Conservation (phyloP, 306 rosid genomes). For the Cicer arietinum region DNA sequence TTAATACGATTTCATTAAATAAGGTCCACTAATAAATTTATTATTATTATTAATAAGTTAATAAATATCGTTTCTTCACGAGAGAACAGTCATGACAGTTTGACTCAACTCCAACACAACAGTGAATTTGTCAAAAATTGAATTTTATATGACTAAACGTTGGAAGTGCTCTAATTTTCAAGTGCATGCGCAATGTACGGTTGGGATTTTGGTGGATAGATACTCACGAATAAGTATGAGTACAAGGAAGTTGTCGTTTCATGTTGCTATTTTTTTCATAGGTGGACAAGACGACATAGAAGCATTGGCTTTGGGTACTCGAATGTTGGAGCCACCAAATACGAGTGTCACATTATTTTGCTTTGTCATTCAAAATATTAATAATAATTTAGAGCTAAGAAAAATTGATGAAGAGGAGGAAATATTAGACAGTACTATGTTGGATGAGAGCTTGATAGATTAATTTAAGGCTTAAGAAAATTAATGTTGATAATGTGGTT, state of each 20-base stretch:
- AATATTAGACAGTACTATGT: conserved; percentile 12
- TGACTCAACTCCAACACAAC: too few relatives aligned
- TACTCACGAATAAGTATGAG: background rate
- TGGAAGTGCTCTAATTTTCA: conserved; percentile 23
- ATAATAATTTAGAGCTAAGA: background rate
- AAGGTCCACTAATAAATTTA: too few relatives aligned
- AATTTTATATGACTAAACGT: too few relatives aligned
- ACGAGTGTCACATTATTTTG: conserved; percentile 38
- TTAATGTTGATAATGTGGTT: background rate
- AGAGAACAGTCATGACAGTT: too few relatives aligned
- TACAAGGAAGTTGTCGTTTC: conserved; percentile 9
- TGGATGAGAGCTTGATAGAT: conserved; percentile 53
- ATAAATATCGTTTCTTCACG: too few relatives aligned
- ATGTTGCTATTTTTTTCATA: conserved; percentile 45
- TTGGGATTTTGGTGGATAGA: conserved; percentile 66
- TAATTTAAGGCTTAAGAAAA: conserved; percentile 51
- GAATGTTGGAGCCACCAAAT: conserved; percentile 45
- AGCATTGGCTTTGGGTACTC: conserved; percentile 52
- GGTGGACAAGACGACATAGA: conserved; percentile 67
- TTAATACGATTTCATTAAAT: too few relatives aligned
- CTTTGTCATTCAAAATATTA: conserved; percentile 1
- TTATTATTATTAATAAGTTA: too few relatives aligned
- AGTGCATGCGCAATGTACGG: conserved; percentile 43
- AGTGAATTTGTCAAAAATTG: too few relatives aligned
- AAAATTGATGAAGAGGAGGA: background rate